Evolutionary conservation across 495 filamentous ascomycete species (phyloP).

Genomic region (Hypomontagnella monticulosa): DNA sequence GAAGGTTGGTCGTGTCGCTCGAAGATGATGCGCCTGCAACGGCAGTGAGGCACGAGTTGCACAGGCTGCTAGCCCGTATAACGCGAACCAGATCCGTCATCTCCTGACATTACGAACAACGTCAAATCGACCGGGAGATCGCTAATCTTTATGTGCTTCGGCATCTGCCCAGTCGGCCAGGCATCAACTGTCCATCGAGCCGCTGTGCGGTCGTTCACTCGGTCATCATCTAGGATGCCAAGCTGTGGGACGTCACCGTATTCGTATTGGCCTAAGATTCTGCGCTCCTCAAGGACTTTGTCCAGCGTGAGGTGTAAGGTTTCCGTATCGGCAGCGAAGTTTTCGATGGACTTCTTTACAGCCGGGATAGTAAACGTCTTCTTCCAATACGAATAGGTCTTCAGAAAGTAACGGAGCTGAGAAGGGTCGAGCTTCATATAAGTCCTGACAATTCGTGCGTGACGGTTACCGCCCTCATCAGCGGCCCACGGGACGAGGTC

Average conservation of each 20-base stretch:
- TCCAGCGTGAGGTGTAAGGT: constrained; percentile 30
- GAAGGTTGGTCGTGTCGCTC: too few relatives aligned
- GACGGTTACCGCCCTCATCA: constrained; percentile 40
- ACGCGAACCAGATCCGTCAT: constrained; percentile 10
- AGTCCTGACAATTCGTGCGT: constrained; percentile 49
- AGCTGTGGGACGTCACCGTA: constrained; percentile 18
- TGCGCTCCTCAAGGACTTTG: constrained; percentile 37
- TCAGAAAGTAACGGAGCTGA: constrained; percentile 48
- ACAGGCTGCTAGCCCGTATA: constrained; percentile 4
- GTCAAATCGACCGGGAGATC: neutral
- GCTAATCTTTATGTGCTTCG: neutral
- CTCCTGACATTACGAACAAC: neutral
- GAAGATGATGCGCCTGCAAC: neutral
- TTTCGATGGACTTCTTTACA: constrained; percentile 31
- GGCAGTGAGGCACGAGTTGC: neutral
- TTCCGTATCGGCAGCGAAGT: constrained; percentile 36
- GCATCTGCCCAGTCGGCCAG: constrained; percentile 16
- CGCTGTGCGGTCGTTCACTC: neutral
- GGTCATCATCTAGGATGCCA: constrained; percentile 39
- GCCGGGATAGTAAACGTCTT: constrained; percentile 40
- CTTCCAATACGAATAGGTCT: constrained; percentile 42
- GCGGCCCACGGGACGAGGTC: constrained; percentile 53
- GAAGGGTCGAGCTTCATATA: constrained; percentile 51
- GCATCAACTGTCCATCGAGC: constrained; percentile 10
- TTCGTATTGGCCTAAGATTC: neutral